These are phyloP conservation scores for Ophiorrhiza pumila DNA, from an alignment of 257 asterid species.

Conservation along the genomic window DNA sequence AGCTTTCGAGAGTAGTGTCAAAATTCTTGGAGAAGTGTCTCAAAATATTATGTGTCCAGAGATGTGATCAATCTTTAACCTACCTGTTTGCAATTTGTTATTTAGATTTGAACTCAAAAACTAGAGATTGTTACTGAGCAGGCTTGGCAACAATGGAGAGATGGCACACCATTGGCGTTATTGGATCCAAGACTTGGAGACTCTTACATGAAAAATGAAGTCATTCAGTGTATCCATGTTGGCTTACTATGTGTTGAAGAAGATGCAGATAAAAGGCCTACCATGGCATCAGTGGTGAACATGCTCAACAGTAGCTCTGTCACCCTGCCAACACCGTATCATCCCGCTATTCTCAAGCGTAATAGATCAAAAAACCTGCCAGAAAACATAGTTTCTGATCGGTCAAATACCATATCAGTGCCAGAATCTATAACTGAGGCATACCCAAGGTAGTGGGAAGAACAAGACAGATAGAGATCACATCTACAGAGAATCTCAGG, in stretches of 20 bases:
- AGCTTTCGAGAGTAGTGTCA: too few species aligned
- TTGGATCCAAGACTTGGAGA: slow-evolving; percentile 24
- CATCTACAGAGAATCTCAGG: too few species aligned
- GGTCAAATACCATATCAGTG: not conserved
- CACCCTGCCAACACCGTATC: slow-evolving; percentile 9
- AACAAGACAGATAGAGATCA: too few species aligned
- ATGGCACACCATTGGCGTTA: slow-evolving; percentile 13
- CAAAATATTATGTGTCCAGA: not conserved
- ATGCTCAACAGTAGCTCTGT: slow-evolving; percentile 21
- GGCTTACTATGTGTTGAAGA: slow-evolving; percentile 29
- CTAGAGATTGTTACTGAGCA: not conserved
- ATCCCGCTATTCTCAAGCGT: slow-evolving; percentile 13
- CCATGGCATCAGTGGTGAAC: slow-evolving; percentile 24
- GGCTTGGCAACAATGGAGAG: slow-evolving; percentile 34
- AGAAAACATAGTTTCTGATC: not conserved
- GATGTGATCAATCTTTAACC: too few species aligned
- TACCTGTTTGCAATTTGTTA: too few species aligned
- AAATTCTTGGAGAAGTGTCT: too few species aligned
- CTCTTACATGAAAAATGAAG: slow-evolving; percentile 5
- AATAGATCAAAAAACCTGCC: not conserved
- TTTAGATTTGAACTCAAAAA: not conserved
- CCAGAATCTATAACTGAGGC: not conserved
- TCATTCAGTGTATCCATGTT: slow-evolving; percentile 20
- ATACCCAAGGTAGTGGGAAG: not conserved
- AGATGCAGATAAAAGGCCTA: slow-evolving; percentile 27